These are phyloP conservation scores for Aspergillus ustus DNA, from an alignment of 2,329 filamentous ascomycete species.

Conservation along the genomic window DNA sequence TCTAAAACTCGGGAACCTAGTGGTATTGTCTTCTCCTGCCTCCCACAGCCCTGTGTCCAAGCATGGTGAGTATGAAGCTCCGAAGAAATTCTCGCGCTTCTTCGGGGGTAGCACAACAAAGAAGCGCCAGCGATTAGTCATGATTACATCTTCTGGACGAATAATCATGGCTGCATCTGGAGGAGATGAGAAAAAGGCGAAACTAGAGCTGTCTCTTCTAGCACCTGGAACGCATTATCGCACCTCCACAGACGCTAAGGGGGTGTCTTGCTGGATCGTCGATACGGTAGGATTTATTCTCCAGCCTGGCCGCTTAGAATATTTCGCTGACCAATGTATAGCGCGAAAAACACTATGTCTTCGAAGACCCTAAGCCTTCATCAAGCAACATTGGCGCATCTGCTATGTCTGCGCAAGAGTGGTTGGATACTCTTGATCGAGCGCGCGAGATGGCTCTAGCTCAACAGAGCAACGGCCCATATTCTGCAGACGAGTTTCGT, in stretches of 20 bases:
- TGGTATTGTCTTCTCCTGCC: slow-evolving; percentile 79
- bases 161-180: slow-evolving; percentile 89
- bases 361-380: slow-evolving; percentile 86
- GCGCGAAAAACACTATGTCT: slow-evolving; percentile 88
- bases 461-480: slow-evolving; percentile 69
- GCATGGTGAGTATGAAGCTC: slow-evolving; percentile 69
- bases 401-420: slow-evolving; percentile 79
- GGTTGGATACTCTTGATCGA: slow-evolving; percentile 86
- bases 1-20: slow-evolving; percentile 86
- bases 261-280: slow-evolving; percentile 84
- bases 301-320: slow-evolving; percentile 10
- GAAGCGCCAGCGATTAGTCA: slow-evolving; percentile 88
- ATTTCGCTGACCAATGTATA: slow-evolving; percentile 47
- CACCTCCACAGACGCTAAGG: slow-evolving; percentile 82
- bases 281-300: slow-evolving; percentile 74
- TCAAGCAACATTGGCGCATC: slow-evolving; percentile 65
- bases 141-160: slow-evolving; percentile 90
- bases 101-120: slow-evolving; percentile 91
- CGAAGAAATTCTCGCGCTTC: slow-evolving; percentile 88
- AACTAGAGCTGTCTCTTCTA: slow-evolving; percentile 86
- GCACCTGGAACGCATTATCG: slow-evolving; percentile 76
- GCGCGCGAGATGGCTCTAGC: slow-evolving; percentile 83
- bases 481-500: slow-evolving; percentile 72
- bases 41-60: slow-evolving; percentile 75
- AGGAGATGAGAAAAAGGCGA: slow-evolving; percentile 93